phyloP scores from a whole-genome alignment of 495 filamentous ascomycete species.

The Talaromyces stipitatus region DNA sequence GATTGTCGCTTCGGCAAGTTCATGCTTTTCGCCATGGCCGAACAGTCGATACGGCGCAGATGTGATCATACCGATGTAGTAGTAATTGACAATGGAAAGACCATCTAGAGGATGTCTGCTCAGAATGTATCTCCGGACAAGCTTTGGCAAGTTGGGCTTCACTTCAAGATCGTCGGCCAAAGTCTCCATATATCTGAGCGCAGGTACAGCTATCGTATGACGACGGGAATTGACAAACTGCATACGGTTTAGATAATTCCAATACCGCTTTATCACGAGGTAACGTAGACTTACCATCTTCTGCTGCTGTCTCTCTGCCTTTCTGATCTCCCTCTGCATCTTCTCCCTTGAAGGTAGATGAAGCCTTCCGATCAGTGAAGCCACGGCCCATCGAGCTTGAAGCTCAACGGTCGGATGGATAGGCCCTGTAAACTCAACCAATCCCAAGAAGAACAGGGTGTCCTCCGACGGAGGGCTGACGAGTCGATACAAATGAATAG shows the following conservation, averaged over 20 bases:
- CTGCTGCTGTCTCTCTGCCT: constrained; percentile 8
- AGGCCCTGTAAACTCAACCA: constrained; percentile 11
- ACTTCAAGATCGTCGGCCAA: constrained; percentile 11
- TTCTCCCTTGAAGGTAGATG: constrained; percentile 5
- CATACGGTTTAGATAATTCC: not conserved
- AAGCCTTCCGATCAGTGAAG: constrained; percentile 9
- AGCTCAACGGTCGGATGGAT: constrained; percentile 14
- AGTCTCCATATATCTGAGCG: constrained; percentile 11
- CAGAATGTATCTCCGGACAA: constrained; percentile 7
- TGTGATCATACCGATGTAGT: constrained; percentile 11
- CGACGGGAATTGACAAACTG: constrained; percentile 12
- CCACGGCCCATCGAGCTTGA: constrained; percentile 13
- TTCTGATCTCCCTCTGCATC: constrained; percentile 8
- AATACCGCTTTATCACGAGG: too few species aligned
- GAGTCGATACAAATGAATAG: constrained; percentile 11
- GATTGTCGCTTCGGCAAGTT: constrained; percentile 12
- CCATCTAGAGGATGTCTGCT: constrained; percentile 6
- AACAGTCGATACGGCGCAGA: constrained; percentile 16
- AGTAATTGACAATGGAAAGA: constrained; percentile 10
- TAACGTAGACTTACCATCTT: not conserved
- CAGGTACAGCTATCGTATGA: constrained; percentile 8
- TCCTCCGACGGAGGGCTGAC: constrained; percentile 8
- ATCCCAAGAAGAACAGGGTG: constrained; percentile 11
- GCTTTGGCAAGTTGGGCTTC: constrained; percentile 8
- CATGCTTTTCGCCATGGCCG: constrained; percentile 10